A percentile compares a stretch with the other conserved stretches of the same genome.
Conservation (phyloP, 2,329 filamentous ascomycete species). For the Rasamsonia emersonii region DNA sequence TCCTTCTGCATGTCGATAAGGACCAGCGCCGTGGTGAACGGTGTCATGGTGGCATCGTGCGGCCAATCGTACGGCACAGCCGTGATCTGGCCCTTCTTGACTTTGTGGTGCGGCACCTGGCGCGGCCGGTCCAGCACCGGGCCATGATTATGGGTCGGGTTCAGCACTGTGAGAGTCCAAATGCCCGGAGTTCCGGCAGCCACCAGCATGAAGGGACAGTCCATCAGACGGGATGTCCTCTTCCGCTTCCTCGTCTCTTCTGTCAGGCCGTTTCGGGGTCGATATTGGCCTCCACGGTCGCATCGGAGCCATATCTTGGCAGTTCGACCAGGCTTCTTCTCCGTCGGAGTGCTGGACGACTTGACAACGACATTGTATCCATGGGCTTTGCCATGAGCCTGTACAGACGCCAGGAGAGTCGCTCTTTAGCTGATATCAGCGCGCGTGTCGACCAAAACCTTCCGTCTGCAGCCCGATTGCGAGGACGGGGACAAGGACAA, state of each 20-base stretch:
- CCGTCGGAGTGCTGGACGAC: constrained; percentile 37
- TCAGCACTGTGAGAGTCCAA: constrained; percentile 35
- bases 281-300: constrained; percentile 37
- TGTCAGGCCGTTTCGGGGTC: constrained; percentile 36
- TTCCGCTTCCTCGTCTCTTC: constrained; percentile 37
- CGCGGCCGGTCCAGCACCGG: constrained; percentile 34
- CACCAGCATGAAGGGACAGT: constrained; percentile 38
- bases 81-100: constrained; percentile 35
- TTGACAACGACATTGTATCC: constrained; percentile 39
- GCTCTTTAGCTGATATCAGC: constrained; percentile 15
- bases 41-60: constrained; percentile 36
- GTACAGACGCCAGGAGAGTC: constrained; percentile 31
- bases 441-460: neutral
- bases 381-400: constrained; percentile 34
- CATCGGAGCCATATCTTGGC: constrained; percentile 38
- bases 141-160: constrained; percentile 36
- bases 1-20: constrained; percentile 43
- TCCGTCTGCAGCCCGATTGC: no score
- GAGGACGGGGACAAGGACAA: no score
- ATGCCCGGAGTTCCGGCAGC: constrained; percentile 36
- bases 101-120: constrained; percentile 32
- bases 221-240: constrained; percentile 36
- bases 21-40: constrained; percentile 38
- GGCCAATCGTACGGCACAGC: constrained; percentile 39
- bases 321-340: constrained; percentile 37